Evolutionary conservation across 1,284 basidiomycete species (phyloP).

Genomic region (Lentinula novae-zelandiae): DNA sequence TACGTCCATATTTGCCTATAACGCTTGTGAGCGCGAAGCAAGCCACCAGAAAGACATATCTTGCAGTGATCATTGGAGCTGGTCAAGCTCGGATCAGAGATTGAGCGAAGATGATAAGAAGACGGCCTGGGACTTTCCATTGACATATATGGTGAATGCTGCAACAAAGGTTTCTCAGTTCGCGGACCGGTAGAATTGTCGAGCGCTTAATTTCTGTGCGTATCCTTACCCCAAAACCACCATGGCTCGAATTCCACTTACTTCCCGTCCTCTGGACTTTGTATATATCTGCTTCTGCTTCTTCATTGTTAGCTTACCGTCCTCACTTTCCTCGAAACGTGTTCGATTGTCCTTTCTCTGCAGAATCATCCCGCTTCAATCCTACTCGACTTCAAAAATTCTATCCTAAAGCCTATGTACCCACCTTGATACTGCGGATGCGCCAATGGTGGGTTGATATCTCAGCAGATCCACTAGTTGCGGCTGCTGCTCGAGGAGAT

Average conservation of each 20-base stretch:
- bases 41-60: background rate
- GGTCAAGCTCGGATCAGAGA: background rate
- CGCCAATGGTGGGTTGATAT: slow-evolving; percentile 43
- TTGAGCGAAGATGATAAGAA: background rate
- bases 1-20: background rate
- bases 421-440: slow-evolving; percentile 38
- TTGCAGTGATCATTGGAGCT: background rate
- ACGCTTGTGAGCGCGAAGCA: background rate
- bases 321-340: background rate
- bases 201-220: background rate
- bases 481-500: slow-evolving; percentile 44
- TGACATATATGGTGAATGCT: background rate
- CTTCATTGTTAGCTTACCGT: slow-evolving; percentile 45
- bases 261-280: slow-evolving; percentile 56
- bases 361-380: slow-evolving; percentile 58
- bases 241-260: slow-evolving; percentile 29
- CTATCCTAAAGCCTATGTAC: slow-evolving; percentile 52
- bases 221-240: background rate
- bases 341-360: background rate
- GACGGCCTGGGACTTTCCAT: background rate
- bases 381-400: slow-evolving; percentile 62
- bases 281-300: slow-evolving; percentile 65
- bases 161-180: background rate
- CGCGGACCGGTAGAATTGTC: background rate
- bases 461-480: slow-evolving; percentile 63